Evolutionary conservation across 2,329 filamentous ascomycete species (phyloP).

Genomic region (Fusarium sp.): DNA sequence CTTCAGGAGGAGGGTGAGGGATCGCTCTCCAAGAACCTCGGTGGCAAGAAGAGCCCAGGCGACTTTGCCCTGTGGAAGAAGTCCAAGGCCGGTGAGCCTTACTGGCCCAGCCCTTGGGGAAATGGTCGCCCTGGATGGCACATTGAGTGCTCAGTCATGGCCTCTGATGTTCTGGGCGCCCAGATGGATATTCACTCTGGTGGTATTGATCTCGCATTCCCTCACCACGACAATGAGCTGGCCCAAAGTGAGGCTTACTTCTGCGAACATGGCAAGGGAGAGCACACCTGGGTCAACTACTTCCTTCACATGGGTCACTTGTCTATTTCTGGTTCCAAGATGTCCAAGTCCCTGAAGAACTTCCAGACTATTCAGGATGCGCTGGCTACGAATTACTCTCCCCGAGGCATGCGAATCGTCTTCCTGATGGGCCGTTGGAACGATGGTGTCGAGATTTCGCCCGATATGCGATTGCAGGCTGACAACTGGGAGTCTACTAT

Average conservation of each 20-base stretch:
- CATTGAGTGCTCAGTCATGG: slow-evolving; percentile 97
- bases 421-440: slow-evolving; percentile 92
- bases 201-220: slow-evolving; percentile 90
- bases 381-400: slow-evolving; percentile 75
- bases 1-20: slow-evolving; percentile 92
- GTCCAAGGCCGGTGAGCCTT: slow-evolving; percentile 90
- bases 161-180: slow-evolving; percentile 84
- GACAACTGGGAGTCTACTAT: slow-evolving; percentile 84
- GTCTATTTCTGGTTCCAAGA: slow-evolving; percentile 87
- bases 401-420: slow-evolving; percentile 83
- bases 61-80: slow-evolving; percentile 97
- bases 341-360: slow-evolving; percentile 96
- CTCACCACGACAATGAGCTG: slow-evolving; percentile 93
- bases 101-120: slow-evolving; percentile 90
- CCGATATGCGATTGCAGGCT: slow-evolving; percentile 80
- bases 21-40: slow-evolving; percentile 72
- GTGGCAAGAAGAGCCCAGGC: slow-evolving; percentile 78
- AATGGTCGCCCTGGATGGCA: slow-evolving; percentile 93
- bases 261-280: slow-evolving; percentile 60
- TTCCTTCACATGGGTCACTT: slow-evolving; percentile 96
- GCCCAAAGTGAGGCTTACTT: slow-evolving; percentile 93
- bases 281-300: slow-evolving; percentile 90
- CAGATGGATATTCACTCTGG: slow-evolving; percentile 94
- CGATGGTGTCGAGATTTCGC: slow-evolving; percentile 90
- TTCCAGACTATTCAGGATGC: slow-evolving; percentile 94